Conservation (phyloP, 495 filamentous ascomycete species). For the Penicillium cataractarum region DNA sequence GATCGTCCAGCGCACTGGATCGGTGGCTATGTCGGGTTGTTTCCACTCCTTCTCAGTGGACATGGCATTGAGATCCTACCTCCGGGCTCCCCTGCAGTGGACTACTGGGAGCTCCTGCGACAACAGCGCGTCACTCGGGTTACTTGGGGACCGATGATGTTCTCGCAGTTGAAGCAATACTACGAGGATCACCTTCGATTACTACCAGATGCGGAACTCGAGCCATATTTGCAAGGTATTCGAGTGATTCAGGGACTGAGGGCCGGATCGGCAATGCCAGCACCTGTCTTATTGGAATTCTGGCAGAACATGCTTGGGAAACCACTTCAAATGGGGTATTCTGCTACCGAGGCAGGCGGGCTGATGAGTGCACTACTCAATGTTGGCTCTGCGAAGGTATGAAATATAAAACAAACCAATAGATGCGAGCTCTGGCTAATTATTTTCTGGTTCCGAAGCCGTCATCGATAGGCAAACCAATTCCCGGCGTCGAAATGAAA, state of each 20-base stretch:
- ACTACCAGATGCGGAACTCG: background rate
- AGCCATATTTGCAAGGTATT: background rate
- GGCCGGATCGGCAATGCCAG: background rate
- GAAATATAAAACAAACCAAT: background rate
- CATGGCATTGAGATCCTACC: background rate
- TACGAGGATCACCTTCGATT: background rate
- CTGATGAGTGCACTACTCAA: background rate
- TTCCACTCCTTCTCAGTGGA: background rate
- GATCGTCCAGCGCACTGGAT: background rate
- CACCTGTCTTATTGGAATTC: background rate
- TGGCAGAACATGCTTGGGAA: background rate
- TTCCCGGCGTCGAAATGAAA: background rate
- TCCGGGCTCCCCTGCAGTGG: background rate
- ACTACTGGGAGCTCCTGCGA: background rate
- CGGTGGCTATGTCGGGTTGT: background rate
- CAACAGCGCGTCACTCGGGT: background rate
- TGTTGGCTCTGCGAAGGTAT: background rate
- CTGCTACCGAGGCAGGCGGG: background rate
- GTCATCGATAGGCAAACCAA: background rate
- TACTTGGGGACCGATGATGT: background rate
- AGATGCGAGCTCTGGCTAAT: background rate
- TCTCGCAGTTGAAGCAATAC: background rate
- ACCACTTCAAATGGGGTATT: background rate
- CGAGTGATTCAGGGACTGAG: background rate
- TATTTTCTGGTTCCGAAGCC: background rate